Evolutionary conservation across 176 grass and related monocot species (phyloP), one percentile per base, ranked within the genome.

Genomic region (Bromus sterilis): DNA sequence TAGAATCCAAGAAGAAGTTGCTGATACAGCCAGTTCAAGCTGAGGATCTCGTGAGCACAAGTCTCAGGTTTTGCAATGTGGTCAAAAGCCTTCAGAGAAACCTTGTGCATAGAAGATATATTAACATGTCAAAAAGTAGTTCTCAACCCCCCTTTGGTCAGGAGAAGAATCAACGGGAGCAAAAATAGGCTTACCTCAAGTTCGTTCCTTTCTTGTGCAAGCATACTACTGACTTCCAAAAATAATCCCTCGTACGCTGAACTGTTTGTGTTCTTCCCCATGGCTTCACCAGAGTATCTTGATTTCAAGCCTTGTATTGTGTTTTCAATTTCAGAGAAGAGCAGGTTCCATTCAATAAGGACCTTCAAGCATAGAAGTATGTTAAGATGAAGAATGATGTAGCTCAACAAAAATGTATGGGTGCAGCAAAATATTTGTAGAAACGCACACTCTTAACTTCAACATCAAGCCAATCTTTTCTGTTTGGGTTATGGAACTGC

Each of bases 21-120:
- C 73, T 98, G 90, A 76, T 98, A 84, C 36, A 93, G 58, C 95
- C 90, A 98, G 80, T 95, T 93, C 79, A 95, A 78, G 79, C 73
- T 76, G 84, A 93, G 81, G 79, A 93, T 73, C 80, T 88, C 95
- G 1, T 89, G 74, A 70, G 81, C 77, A 83, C 63, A 42, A 55
- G 32, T 68, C 61, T 73, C 78, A 9, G 78, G 13, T 40, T 74
- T 80, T 46, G 61, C 63, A 78, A 65, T 31, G n/a, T 80, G 53
- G 58, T 81, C 69, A 89, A 86, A 79, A n/a, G 30, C 84, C 61
- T 79, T 82, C 64, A 82, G 56, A 89, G 67, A 87, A 91, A 73
- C 89, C 92, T 94, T 67, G 63, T 71, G 39, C 43, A 4, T 1
- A 43, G 6, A 78, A 65, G 79, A 82, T 43, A 83, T 36, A 43